Base-by-base conservation (phyloP, 768 basidiomycete species). In the Naganishia vaughanmartiniae region DNA sequence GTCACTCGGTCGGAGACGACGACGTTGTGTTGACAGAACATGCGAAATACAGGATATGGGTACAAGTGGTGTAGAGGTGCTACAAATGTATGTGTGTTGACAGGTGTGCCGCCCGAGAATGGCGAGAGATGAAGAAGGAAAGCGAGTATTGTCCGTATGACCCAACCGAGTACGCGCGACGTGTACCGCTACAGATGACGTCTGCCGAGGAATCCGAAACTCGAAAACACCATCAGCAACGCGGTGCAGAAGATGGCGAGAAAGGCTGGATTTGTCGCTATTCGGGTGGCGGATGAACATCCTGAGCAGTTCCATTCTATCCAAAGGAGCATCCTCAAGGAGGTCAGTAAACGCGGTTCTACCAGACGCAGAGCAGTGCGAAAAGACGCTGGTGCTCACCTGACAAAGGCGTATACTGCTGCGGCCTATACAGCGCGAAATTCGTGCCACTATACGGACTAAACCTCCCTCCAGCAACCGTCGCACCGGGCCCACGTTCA, bases 391-490 rank as follows among this genome's bases (percentile, higher is more conserved):
- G 26, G 36, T 68, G 60, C 63, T 54, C 53, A 69, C 72, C 34
- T 34, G 65, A 42, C 34, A 56, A 36, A 28, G 69, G 54, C 34
- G 66, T 70, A 48, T 63, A 69, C 58, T 84, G 26, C 74, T 86
- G 86, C 0, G 92, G 91, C 0, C 87, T 87, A 76, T 94, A 96
- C 76, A 96, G 81, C 53, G 91, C 92, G 83, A 96, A 95, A 76
- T 86, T 83, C 56, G 92, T 82, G 0, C 85, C 87, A 51, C 85
- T 85, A 76, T 91, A 90, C 54, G 89, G 87, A 74, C 84, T 83
- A 73, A 96, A 83, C 75, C 85, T 85, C 2, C 93, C 93, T 0
- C 87, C 85, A 30, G 82, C 78, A 51, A 87, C 84, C 19, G 83
- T 82, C 0, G 88, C 87, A 9, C 83, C 85, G 7, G 87, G 84